These are phyloP conservation scores for Cenchrus americanus DNA, from an alignment of 176 grass and related monocot species.

Conservation along the genomic window DNA sequence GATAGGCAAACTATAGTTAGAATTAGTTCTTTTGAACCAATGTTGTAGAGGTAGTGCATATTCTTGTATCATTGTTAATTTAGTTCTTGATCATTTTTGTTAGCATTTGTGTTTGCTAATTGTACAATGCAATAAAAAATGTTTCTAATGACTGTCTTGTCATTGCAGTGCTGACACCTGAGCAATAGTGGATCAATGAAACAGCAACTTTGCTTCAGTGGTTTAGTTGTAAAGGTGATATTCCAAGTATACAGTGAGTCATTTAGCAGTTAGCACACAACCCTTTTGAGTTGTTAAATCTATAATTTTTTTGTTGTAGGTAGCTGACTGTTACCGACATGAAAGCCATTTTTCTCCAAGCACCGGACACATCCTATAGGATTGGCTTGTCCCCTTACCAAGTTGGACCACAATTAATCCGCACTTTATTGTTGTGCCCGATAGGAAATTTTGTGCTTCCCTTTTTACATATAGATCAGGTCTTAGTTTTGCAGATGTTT, in stretches of 20 bases:
- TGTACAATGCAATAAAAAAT: not conserved
- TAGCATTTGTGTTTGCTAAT: not conserved
- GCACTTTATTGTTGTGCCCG: not conserved
- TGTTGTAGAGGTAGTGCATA: not conserved
- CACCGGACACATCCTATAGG: conserved; percentile 29
- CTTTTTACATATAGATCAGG: conserved; percentile 25
- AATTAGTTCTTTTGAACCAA: not conserved
- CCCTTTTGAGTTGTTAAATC: not conserved
- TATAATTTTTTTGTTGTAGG: conserved; percentile 22
- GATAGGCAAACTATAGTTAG: not conserved
- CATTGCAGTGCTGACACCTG: conserved; percentile 66
- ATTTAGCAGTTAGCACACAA: not conserved
- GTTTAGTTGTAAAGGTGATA: conserved; percentile 50
- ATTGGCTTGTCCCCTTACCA: conserved; percentile 27
- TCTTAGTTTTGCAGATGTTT: conserved; percentile 16
- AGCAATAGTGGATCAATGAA: conserved; percentile 53
- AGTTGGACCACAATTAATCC: conserved; percentile 26
- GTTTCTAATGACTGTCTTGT: conserved; percentile 24
- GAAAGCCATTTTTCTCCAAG: conserved; percentile 31
- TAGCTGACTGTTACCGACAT: conserved; percentile 44
- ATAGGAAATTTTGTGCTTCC: conserved; percentile 55
- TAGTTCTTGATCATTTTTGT: not conserved
- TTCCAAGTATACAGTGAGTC: not conserved
- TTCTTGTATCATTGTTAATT: not conserved
- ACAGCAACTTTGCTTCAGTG: conserved; percentile 44